Evolutionary conservation across 2,329 filamentous ascomycete species (phyloP).

Genomic region (Myriangium duriaei): DNA sequence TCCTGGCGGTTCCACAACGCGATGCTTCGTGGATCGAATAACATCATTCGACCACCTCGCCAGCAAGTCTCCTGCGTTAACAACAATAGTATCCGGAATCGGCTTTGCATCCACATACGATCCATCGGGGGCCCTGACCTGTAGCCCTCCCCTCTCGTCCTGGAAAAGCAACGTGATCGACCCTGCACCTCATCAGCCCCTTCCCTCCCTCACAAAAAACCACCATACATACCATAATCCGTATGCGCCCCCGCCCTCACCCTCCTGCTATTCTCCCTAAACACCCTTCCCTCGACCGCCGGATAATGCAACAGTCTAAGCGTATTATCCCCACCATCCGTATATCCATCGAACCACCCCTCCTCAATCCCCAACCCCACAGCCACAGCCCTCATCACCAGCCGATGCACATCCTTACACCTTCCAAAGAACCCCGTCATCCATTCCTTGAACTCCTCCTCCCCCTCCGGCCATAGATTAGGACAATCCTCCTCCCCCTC

Average conservation of each 20-base stretch:
- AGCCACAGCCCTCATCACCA: conserved; percentile 53
- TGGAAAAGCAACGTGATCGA: conserved; percentile 41
- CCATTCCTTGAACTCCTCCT: conserved; percentile 51
- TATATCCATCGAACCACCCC: conserved; percentile 65
- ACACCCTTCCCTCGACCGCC: conserved; percentile 44
- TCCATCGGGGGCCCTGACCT: conserved; percentile 58
- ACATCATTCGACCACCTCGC: conserved; percentile 83
- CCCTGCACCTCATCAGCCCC: conserved; percentile 17
- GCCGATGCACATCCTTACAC: conserved; percentile 60
- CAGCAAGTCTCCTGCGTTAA: conserved; percentile 81
- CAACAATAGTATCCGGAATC: conserved; percentile 67
- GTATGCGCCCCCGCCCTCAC: conserved; percentile 65
- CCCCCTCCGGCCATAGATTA: conserved; percentile 62
- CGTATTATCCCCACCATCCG: conserved; percentile 58
- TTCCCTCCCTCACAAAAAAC: not conserved
- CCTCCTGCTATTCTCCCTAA: conserved; percentile 36
- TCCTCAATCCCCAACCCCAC: conserved; percentile 56
- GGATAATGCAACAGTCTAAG: conserved; percentile 39
- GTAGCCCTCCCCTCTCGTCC: conserved; percentile 44
- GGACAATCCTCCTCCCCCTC: conserved; percentile 49
- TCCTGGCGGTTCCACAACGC: conserved; percentile 70
- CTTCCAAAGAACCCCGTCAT: conserved; percentile 66
- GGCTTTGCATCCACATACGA: conserved; percentile 73
- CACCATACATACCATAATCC: conserved; percentile 40
- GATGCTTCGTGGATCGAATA: conserved; percentile 81